These are phyloP conservation scores for Fusarium bulbicola DNA, from an alignment of 2,329 filamentous ascomycete species.

Conservation along the genomic window DNA sequence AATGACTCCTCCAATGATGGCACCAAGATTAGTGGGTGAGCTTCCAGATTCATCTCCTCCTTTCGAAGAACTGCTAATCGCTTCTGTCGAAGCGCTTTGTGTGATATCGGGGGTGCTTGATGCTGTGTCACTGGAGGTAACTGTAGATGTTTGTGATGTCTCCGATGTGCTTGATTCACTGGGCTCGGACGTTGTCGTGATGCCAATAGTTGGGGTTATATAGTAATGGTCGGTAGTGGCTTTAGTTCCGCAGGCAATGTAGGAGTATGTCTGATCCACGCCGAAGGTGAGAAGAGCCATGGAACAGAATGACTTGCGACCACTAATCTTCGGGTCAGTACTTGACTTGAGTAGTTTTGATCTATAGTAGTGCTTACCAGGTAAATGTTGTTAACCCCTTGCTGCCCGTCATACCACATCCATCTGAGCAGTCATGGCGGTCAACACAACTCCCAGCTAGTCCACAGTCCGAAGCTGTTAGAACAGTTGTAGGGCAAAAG, in stretches of 20 bases:
- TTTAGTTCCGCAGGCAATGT: constrained; percentile 49
- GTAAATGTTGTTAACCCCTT: constrained; percentile 46
- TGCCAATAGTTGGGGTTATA: constrained; percentile 26
- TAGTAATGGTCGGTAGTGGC: constrained; percentile 42
- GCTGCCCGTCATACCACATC: constrained; percentile 44
- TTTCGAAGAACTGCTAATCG: not conserved
- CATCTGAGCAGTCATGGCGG: constrained; percentile 41
- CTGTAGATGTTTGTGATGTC: not conserved
- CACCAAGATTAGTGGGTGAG: constrained; percentile 40
- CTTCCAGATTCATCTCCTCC: not conserved
- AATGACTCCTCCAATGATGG: constrained; percentile 50
- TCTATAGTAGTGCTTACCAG: constrained; percentile 42
- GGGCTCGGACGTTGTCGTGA: not conserved
- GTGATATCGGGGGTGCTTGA: not conserved
- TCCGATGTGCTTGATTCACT: not conserved
- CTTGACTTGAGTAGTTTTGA: accelerated
- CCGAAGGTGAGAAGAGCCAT: constrained; percentile 47
- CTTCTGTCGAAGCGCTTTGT: not conserved
- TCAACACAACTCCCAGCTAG: constrained; percentile 51
- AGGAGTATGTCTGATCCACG: constrained; percentile 48
- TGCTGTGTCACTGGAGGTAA: not conserved
- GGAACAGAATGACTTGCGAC: constrained; percentile 43
- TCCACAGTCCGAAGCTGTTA: constrained; percentile 50
- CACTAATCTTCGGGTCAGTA: not conserved
- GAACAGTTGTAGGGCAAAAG: constrained; percentile 50